Base-by-base conservation (phyloP, 208 protist genomes). In the Acanthamoeba healyi region DNA sequence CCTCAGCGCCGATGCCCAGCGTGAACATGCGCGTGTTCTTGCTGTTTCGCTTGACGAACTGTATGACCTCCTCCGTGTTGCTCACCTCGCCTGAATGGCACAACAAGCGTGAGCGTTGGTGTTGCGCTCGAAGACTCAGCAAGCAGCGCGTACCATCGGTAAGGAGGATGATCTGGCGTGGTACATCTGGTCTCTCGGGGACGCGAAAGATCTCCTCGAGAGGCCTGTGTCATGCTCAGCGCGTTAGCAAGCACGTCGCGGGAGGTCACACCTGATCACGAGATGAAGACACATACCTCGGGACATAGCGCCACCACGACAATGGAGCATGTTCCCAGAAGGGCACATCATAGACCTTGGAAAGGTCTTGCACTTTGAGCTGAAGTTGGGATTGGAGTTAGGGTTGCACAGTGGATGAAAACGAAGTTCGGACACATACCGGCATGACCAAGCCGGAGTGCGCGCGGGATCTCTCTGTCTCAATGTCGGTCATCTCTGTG, bases 21-120 rank as follows among this genome's bases (percentile, higher is more conserved):
- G 94, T 95, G 87, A 95, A 95, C 42, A 95, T 87, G 29, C 94
- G 72, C 36, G 67, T 77, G 29, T 17, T 44, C 38, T 77, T 77
- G 67, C 67, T 77, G 36, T 77, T 9, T 36, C n/a, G 42, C 44
- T 22, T 40, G 26, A 94, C 92, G 24, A 40, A 65, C 14, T 88
- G 40, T 29, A 94, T 87, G 9, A 74, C 61, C 15, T 74, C n/a
- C 63, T 94, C 65, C 26, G 54, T 94, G 82, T 94, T 90, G 58
- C 2, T 14, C 40, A 94, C 92, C 34, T 87, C 79, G 7, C 79
- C 79, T 87, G 44, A 7, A 38, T 38, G 7, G 29, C 2, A 0
- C 3, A 1, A 72, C 34, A 12, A 15, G 38, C 63, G 17, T 29
- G 29, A 32, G 12, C 26, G 63, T 17, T n/a, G n/a, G n/a, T n/a